Percentiles rank a stretch among this genome's conserved stretches.
Conservation (phyloP, 352 stramenopile species). For the Globisporangium perplexum region DNA sequence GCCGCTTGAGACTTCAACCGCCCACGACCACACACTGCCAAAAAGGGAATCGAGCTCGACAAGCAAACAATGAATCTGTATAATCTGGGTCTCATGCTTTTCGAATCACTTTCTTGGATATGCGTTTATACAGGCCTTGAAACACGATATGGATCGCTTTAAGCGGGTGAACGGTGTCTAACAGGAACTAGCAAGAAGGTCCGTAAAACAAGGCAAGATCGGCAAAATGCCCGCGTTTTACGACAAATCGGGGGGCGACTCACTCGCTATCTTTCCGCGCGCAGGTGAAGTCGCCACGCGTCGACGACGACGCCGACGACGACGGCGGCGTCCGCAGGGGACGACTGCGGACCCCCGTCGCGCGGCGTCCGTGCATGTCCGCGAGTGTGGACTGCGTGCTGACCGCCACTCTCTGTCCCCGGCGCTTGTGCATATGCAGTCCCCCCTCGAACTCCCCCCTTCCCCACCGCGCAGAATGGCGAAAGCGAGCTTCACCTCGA, state of each 20-base stretch:
- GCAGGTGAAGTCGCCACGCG: constrained; percentile 15
- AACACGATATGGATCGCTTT: too few relatives aligned
- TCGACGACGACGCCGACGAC: neutral
- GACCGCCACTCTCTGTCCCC: neutral
- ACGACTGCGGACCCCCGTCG: too few relatives aligned
- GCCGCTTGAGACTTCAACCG: constrained; percentile 8
- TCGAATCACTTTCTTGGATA: too few relatives aligned
- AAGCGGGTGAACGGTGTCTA: neutral
- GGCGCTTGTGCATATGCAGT: too few relatives aligned
- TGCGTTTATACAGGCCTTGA: too few relatives aligned
- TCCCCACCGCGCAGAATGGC: constrained; percentile 1
- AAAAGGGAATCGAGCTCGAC: neutral
- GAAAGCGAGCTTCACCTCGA: constrained; percentile 30
- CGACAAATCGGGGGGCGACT: neutral
- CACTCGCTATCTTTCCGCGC: constrained; percentile 16
- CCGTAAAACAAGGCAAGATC: neutral
- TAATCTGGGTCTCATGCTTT: neutral
- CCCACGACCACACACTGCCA: neutral
- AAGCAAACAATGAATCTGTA: neutral
- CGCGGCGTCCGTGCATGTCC: neutral
- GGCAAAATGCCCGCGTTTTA: neutral
- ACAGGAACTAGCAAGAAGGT: neutral
- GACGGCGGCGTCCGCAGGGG: too few relatives aligned
- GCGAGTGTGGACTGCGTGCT: neutral
- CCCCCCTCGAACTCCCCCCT: neutral